Evolutionary conservation across 306 rosid species (phyloP).

Genomic region (Boehmeria nivea): DNA sequence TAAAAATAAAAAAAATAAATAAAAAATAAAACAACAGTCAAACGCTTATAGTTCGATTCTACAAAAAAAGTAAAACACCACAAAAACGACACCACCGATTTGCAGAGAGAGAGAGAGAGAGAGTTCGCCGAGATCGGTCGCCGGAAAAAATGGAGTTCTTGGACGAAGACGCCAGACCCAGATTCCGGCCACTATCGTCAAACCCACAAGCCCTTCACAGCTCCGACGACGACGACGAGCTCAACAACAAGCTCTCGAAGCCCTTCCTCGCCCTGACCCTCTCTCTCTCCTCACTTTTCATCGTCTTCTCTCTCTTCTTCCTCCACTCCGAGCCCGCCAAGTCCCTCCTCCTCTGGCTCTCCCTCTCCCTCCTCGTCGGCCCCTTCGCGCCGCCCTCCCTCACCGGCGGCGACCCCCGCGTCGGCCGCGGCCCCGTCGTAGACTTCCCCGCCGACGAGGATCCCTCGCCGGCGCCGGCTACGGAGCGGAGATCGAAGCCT

Average conservation of each 20-base stretch:
- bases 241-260: conserved; percentile 21
- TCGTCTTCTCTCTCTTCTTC: conserved; percentile 37
- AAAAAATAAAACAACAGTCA: too few relatives aligned
- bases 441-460: conserved; percentile 35
- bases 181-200: conserved; percentile 38
- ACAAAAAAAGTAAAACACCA: too few relatives aligned
- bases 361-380: conserved; percentile 71
- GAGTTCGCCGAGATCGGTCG: neutral
- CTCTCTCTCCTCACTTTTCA: conserved; percentile 24
- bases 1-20: too few relatives aligned
- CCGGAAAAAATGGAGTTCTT: conserved; percentile 42
- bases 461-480: conserved; percentile 23
- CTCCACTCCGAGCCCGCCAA: conserved; percentile 42
- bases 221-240: conserved; percentile 14
- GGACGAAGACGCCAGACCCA: conserved; percentile 56
- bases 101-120: too few relatives aligned
- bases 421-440: conserved; percentile 41
- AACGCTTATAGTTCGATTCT: too few relatives aligned
- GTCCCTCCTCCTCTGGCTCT: conserved; percentile 70
- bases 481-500: conserved; percentile 32
- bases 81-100: neutral
- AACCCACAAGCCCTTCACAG: conserved; percentile 9
- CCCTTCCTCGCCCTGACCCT: conserved; percentile 22
- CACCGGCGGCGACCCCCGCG: conserved; percentile 53
- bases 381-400: conserved; percentile 61